Evolutionary conservation across 805 yeast species (phyloP).

Genomic region (Kazachstania martiniae): DNA sequence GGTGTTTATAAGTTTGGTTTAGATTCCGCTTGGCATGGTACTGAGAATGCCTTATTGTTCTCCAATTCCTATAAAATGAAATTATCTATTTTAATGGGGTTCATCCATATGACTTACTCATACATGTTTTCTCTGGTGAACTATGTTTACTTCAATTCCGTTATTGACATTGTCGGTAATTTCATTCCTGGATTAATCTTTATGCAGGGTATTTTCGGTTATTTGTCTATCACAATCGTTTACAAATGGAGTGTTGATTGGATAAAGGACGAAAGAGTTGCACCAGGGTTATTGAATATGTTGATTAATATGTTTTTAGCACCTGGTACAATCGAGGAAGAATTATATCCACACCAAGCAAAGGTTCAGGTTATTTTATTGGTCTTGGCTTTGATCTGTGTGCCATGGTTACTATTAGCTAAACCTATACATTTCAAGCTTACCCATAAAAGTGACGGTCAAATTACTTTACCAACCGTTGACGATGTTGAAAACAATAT

Average conservation of each 20-base stretch:
- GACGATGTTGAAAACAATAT: conserved; percentile 4
- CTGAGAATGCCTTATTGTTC: conserved; percentile 59
- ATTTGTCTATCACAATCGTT: conserved; percentile 51
- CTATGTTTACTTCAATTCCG: conserved; percentile 43
- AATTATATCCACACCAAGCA: conserved; percentile 54
- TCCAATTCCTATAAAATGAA: conserved; percentile 73
- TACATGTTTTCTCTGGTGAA: conserved; percentile 58
- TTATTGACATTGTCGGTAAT: conserved; percentile 59
- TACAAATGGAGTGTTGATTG: conserved; percentile 71
- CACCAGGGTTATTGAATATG: conserved; percentile 68
- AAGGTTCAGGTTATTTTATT: conserved; percentile 48
- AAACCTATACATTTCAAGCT: conserved; percentile 46
- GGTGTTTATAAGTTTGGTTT: conserved; percentile 54
- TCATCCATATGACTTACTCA: conserved; percentile 64
- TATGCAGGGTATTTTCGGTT: conserved; percentile 71
- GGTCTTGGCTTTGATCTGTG: conserved; percentile 51
- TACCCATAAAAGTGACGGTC: conserved; percentile 26
- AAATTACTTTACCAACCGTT: conserved; percentile 16
- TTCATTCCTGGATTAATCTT: conserved; percentile 64
- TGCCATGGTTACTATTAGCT: conserved; percentile 60
- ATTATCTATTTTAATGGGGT: conserved; percentile 65
- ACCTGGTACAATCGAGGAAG: conserved; percentile 61
- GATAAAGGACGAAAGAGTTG: conserved; percentile 48
- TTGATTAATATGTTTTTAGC: conserved; percentile 64
- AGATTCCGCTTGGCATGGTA: conserved; percentile 73